Percentiles rank a stretch among this genome's conserved stretches.
Conservation (phyloP, 192 early-diverging fungal species). For the Cladochytrium replicatum region DNA sequence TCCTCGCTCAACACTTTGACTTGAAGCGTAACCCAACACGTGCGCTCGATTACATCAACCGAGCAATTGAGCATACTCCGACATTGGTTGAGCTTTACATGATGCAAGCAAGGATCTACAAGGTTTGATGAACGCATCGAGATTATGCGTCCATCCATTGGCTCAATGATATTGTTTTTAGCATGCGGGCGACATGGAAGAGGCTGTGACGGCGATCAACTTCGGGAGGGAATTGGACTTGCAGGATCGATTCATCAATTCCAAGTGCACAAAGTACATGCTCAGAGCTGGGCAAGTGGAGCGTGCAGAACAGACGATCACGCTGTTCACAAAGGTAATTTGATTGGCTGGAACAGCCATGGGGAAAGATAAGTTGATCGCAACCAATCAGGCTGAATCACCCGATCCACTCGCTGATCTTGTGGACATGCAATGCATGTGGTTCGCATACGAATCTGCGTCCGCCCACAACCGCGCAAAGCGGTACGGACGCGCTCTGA, state of each 20-base stretch:
- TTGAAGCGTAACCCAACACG: conserved; percentile 53
- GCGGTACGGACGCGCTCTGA: conserved; percentile 71
- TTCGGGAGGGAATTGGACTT: conserved; percentile 80
- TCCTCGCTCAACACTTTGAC: conserved; percentile 84
- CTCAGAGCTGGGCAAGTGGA: conserved; percentile 66
- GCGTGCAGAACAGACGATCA: conserved; percentile 76
- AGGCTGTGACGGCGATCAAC: conserved; percentile 73
- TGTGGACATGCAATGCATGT: conserved; percentile 83
- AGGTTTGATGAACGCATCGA: conserved; percentile 34
- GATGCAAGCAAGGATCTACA: conserved; percentile 88
- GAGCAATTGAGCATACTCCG: conserved; percentile 78
- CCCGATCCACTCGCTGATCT: conserved; percentile 68
- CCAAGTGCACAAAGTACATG: conserved; percentile 91
- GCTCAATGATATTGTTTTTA: conserved; percentile 5
- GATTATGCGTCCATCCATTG: background rate
- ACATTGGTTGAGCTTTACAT: conserved; percentile 85
- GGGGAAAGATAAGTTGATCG: conserved; percentile 40
- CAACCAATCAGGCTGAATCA: conserved; percentile 33
- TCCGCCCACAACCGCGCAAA: conserved; percentile 57
- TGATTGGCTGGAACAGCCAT: no score
- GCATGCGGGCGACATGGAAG: conserved; percentile 66
- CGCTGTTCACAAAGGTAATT: conserved; percentile 69
- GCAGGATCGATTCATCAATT: conserved; percentile 91
- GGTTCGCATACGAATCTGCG: conserved; percentile 77
- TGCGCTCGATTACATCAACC: conserved; percentile 69